These are phyloP conservation scores for Quercus phellos DNA, from an alignment of 331 rosid species.

Conservation along the genomic window DNA sequence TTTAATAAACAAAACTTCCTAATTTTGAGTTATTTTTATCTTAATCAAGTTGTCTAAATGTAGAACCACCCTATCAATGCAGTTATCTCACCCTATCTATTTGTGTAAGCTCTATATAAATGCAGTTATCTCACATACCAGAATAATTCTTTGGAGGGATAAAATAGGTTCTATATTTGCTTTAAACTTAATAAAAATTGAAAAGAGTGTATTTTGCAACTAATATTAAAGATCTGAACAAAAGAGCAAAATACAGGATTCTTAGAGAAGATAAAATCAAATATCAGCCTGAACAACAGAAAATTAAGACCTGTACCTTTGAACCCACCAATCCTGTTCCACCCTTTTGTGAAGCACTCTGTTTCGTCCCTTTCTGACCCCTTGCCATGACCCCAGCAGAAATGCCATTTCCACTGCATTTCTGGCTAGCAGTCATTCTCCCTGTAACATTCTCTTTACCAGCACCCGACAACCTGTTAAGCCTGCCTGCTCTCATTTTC, in stretches of 20 bases:
- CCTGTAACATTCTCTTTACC: slow-evolving; percentile 50
- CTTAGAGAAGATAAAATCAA: not conserved
- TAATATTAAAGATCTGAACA: not conserved
- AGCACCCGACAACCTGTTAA: slow-evolving; percentile 23
- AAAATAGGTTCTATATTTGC: not conserved
- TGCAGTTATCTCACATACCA: not conserved
- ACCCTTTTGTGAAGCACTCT: slow-evolving; percentile 15
- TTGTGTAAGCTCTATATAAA: not conserved
- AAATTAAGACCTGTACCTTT: slow-evolving; percentile 22
- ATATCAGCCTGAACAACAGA: not conserved
- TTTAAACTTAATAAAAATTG: not conserved
- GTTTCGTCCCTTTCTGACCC: slow-evolving; percentile 19
- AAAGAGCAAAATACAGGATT: not conserved
- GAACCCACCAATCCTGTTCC: slow-evolving; percentile 21
- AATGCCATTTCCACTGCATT: slow-evolving; percentile 34
- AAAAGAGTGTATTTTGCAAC: not conserved
- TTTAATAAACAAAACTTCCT: too few relatives aligned
- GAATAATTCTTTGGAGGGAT: not conserved
- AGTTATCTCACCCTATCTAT: not conserved
- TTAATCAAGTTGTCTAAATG: not conserved
- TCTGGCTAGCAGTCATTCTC: slow-evolving; percentile 16
- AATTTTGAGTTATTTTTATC: too few relatives aligned
- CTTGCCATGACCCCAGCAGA: slow-evolving; percentile 13
- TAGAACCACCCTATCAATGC: not conserved
- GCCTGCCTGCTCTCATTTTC: slow-evolving; percentile 25